Base-by-base conservation (phyloP, 495 filamentous ascomycete species). In the Trichoderma virens region DNA sequence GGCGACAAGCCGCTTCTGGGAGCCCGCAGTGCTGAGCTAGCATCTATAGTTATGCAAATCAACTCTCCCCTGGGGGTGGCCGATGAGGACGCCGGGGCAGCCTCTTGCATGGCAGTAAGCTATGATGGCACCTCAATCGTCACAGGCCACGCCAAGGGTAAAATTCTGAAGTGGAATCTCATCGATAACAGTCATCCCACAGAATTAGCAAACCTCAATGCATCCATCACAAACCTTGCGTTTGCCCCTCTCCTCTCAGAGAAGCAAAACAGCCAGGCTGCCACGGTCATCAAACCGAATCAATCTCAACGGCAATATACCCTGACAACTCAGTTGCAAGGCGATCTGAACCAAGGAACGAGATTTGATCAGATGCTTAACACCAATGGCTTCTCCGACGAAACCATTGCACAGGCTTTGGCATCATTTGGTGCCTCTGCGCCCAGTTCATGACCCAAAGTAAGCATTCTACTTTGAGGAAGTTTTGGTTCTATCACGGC, bases 41-140 rank as follows among this genome's bases (percentile, higher is more conserved):
- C 71, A 41, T 72, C 78, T 8, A 76, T 76, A 2, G 76, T 76
- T 11, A 77, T 84, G 1, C 88, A 89, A 65, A 75, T 83, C 6
- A 77, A 82, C 14, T 78, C 82, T 61, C 82, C 85, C 59, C 93
- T 91, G 78, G 78, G 80, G 30, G 81, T 83, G 8, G 78, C 84
- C 4, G 82, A 83, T 23, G 76, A 83, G 16, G 84, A 89, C 34
- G 78, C 80, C 14, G 90, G 88, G 23, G 74, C 83, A 30, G 81
- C 79, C 8, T 82, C 85, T 25, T 88, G 86, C 64, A 65, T 95
- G 54, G 79, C 77, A 20, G 71, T 94, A 38, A 91, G 83, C 67
- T 93, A 93, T 71, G 92, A 96, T 73, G 88, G 91, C n/a, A 91
- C 87, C 30, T 83, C 78, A 25, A 72, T 97, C 16, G 73, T 95